Conservation (phyloP, 2,329 filamentous ascomycete species). For the Trichoderma sp. region DNA sequence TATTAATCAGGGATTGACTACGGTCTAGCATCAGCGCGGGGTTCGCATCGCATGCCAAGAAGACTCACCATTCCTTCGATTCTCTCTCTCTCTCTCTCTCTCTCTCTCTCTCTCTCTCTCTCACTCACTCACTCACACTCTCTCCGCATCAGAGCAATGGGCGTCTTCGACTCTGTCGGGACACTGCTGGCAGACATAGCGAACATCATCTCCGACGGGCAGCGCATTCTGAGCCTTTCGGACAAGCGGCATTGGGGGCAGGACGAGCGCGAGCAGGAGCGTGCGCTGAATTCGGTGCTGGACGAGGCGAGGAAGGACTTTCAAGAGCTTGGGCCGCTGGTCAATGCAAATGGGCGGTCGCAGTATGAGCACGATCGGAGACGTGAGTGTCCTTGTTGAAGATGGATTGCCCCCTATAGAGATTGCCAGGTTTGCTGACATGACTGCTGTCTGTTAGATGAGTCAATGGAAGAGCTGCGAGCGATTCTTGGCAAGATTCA, state of each 20-base stretch:
- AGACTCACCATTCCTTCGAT: not conserved
- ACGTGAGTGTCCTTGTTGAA: slow-evolving; percentile 42
- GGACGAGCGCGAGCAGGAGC: slow-evolving; percentile 62
- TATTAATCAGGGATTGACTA: not conserved
- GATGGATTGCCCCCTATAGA: not conserved
- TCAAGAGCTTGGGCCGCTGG: slow-evolving; percentile 56
- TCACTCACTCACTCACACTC: too few relatives aligned
- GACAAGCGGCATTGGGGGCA: slow-evolving; percentile 61
- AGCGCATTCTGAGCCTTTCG: slow-evolving; percentile 57
- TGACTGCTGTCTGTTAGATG: slow-evolving; percentile 41
- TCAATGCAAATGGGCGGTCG: slow-evolving; percentile 51
- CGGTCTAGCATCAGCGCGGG: slow-evolving; percentile 17
- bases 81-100: not conserved
- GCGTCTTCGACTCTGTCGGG: slow-evolving; percentile 56
- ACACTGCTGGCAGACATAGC: slow-evolving; percentile 61
- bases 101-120: not conserved
- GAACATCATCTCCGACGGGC: slow-evolving; percentile 52
- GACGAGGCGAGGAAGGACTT: slow-evolving; percentile 63
- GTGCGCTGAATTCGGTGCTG: slow-evolving; percentile 55
- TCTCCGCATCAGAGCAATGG: slow-evolving; percentile 33
- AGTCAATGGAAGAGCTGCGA: slow-evolving; percentile 55
- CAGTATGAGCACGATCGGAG: slow-evolving; percentile 61
- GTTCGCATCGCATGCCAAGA: slow-evolving; percentile 13
- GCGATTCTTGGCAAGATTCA: slow-evolving; percentile 49
- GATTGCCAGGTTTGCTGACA: not conserved